Base-by-base conservation (phyloP, 2,329 filamentous ascomycete genomes). In the Scytalidium sp. region DNA sequence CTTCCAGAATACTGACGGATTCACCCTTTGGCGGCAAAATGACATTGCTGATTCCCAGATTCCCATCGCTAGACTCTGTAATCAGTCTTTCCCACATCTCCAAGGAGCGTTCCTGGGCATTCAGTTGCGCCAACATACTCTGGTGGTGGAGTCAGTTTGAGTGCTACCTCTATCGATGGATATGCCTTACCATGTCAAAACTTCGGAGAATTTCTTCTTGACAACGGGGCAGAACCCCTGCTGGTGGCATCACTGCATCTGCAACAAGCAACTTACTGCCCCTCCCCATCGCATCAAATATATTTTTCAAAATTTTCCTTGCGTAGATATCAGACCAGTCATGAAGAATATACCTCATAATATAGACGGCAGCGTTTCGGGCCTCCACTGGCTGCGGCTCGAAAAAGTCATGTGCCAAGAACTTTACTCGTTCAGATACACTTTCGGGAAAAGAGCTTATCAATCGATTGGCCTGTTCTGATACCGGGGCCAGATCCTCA, bases 331-430 rank as follows among this genome's bases (percentile, higher is more conserved):
- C 41, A 43, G 41, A 43, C 41, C 41, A 43, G 41, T 43, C 41
- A 25, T 43, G 41, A 17, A 43, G 11, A 25, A 43, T 22, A 25
- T 43, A 43, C 15, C 41, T 17, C 19, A 43, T 9, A 21, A 21
- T 22, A 25, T 43, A 43, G 11, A 19, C 41, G 22, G 41, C 41
- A 13, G 41, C 41, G 19, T 19, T 19, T 25, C 13, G 20, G 8
- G 22, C 22, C 15, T 22, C 45, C 1, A 73, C 51, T 0, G 67
- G 67, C 49, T 74, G 71, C 6, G 64, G 60, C 0, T 59, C 64
- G 49, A 74, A 69, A 52, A 72, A 67, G 44, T 73, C 65, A 46
- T 73, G 62, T 3, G 56, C 53, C 45, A 61, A 57, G 36, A 53
- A 55, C 3, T 20, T 27, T 3, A 57, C 44, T 2, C 52, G 47